Evolutionary conservation across 2,329 filamentous ascomycete species (phyloP), one percentile per base, ranked within the genome.

Genomic region (Aplosporella prunicola): DNA sequence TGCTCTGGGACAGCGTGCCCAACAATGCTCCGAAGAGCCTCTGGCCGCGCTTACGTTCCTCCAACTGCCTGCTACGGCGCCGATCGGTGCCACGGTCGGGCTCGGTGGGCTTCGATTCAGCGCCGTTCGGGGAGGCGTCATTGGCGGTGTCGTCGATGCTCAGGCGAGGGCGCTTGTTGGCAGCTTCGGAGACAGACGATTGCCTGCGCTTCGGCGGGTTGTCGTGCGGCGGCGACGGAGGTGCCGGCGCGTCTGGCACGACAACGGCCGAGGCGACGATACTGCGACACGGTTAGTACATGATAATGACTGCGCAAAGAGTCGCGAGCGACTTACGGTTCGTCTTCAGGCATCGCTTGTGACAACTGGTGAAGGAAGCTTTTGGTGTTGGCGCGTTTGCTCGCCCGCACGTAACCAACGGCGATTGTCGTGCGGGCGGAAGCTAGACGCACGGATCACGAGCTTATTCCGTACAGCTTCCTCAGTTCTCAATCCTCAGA

Each of bases 41-140:
- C 59, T 83, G 81, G 15, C 84, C 83, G 24, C 89, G 80, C 56
- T 83, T 86, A 58, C 80, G 85, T 56, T 96, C 89, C 51, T 93
- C 82, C 40, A 78, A 66, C 18, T 68, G 62, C 35, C 70, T 61
- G 39, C 56, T 66, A 45, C 57, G 62, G 34, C 67, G 63, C 34
- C 61, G 56, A 35, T 61, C 52, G 39, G 50, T 39, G 29, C 48
- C 50, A 42, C 46, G 47, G 23, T 53, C 54, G 23, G 45, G 26
- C n/a, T 38, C 33, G 10, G 51, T 42, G 48, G 43, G 35, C 46
- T 47, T 26, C 45, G 40, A 25, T 43, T 2, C 10, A 11, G 20
- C 13, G 22, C 35, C 30, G 43, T 45, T 45, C 47, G 14, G 49
- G 39, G 39, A 17, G n/a, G n/a, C n/a, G 52, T 51, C 37, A 36